These are phyloP conservation scores for Entoloma clypeatum DNA, from an alignment of 1,284 basidiomycete genomes.

Conservation along the genomic window DNA sequence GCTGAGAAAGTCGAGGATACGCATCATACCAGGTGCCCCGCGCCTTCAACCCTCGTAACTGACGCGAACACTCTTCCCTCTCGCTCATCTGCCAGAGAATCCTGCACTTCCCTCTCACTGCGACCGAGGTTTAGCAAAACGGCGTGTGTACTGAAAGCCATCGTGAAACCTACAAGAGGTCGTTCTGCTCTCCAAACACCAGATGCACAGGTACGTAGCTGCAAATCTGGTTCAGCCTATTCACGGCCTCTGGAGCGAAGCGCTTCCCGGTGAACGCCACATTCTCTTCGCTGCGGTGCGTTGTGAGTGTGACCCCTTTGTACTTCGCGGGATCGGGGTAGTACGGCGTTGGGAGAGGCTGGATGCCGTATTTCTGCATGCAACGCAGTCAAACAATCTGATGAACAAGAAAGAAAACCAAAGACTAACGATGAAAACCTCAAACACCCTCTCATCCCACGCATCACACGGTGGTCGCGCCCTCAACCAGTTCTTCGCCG, in stretches of 20 bases:
- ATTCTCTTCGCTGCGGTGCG: constrained; percentile 15
- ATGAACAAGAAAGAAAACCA: neutral
- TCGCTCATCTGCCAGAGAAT: constrained; percentile 14
- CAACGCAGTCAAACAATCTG: no score
- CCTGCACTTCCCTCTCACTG: constrained; percentile 16
- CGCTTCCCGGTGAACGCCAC: constrained; percentile 16
- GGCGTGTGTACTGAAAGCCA: neutral
- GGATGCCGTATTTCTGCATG: constrained; percentile 40
- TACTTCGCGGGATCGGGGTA: constrained; percentile 19
- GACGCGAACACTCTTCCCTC: constrained; percentile 18
- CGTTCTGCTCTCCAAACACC: constrained; percentile 19
- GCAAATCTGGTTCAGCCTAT: constrained; percentile 18
- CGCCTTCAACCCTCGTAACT: constrained; percentile 16
- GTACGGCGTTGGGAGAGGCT: constrained; percentile 30
- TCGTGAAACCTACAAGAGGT: constrained; percentile 18
- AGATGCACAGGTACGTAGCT: constrained; percentile 18
- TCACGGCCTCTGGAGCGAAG: constrained; percentile 14
- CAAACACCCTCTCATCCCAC: constrained; percentile 45
- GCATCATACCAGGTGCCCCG: constrained; percentile 20
- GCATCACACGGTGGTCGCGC: constrained; percentile 24
- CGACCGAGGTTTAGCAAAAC: neutral
- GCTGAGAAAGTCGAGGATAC: neutral
- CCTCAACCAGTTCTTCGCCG: constrained; percentile 24
- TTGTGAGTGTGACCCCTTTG: constrained; percentile 16
- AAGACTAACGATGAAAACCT: constrained; percentile 39